Conservation (phyloP, 2,329 filamentous ascomycete species). For the Tympanopsis confertula region DNA sequence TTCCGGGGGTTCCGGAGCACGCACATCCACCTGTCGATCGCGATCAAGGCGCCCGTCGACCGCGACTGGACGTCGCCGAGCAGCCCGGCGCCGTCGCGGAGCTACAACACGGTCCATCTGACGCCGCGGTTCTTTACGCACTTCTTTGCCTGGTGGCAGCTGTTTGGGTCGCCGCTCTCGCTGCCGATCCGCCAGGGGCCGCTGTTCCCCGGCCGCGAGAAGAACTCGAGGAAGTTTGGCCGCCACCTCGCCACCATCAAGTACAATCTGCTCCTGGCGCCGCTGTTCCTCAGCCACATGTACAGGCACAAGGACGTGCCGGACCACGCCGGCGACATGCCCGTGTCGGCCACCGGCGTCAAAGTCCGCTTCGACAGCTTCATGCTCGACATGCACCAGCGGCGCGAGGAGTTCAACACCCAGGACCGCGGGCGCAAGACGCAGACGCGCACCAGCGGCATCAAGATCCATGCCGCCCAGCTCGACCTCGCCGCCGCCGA, state of each 20-base stretch:
- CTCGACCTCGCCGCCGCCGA: conserved; percentile 86
- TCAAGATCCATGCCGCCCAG: conserved; percentile 91
- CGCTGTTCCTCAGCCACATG: conserved; percentile 87
- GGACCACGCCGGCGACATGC: conserved; percentile 61
- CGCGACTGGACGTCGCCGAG: conserved; percentile 60
- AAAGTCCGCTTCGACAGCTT: conserved; percentile 95
- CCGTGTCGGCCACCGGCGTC: conserved; percentile 85
- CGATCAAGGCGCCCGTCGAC: conserved; percentile 75
- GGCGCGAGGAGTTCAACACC: conserved; percentile 82
- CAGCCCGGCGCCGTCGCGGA: conserved; percentile 65
- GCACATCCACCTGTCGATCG: conserved; percentile 90
- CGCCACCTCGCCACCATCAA: conserved; percentile 97
- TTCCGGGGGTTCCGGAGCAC: conserved; percentile 92
- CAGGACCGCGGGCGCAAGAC: conserved; percentile 66
- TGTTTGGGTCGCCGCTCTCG: conserved; percentile 91
- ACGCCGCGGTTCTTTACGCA: conserved; percentile 95
- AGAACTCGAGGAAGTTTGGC: conserved; percentile 97
- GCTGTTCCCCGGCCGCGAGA: conserved; percentile 84
- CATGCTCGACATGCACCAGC: conserved; percentile 90
- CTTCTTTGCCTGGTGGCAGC: conserved; percentile 95
- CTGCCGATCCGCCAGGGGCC: conserved; percentile 84
- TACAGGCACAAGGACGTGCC: conserved; percentile 97
- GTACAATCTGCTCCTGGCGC: conserved; percentile 85
- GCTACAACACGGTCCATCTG: conserved; percentile 93
- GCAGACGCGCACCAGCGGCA: conserved; percentile 73